Conservation (phyloP, 2,329 filamentous ascomycete species). For the Colletotrichum trifolii region DNA sequence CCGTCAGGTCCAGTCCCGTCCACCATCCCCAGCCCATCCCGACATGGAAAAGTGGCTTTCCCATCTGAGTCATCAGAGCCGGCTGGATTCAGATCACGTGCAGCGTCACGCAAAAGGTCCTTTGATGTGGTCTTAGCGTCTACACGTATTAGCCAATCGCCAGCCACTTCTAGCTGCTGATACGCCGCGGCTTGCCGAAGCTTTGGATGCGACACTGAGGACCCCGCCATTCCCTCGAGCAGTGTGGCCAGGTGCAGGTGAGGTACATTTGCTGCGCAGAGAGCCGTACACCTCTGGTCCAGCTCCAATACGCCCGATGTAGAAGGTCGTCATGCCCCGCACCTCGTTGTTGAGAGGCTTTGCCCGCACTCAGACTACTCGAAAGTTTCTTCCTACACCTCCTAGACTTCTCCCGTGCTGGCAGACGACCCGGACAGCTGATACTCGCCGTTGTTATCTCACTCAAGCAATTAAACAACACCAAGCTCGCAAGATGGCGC, state of each 20-base stretch:
- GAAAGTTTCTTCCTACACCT: constrained; percentile 32
- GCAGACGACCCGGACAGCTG: constrained; percentile 24
- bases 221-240: constrained; percentile 31
- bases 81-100: constrained; percentile 1
- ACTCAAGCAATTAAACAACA: constrained; percentile 64
- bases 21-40: no score
- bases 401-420: constrained; percentile 30
- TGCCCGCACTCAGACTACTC: constrained; percentile 29
- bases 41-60: not conserved
- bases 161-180: constrained; percentile 20
- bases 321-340: constrained; percentile 56
- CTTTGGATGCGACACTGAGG: constrained; percentile 17
- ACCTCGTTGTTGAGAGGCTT: constrained; percentile 47
- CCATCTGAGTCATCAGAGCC: constrained; percentile 16
- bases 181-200: constrained; percentile 35
- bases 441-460: constrained; percentile 56
- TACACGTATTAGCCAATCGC: constrained; percentile 22
- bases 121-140: constrained; percentile 23
- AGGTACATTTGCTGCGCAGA: constrained; percentile 22
- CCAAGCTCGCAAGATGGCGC: constrained; percentile 81
- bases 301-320: constrained; percentile 37
- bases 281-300: constrained; percentile 26
- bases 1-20: no score
- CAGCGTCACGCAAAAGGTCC: constrained; percentile 25
- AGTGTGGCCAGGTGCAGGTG: constrained; percentile 32